Conservation (phyloP, 2,329 filamentous ascomycete species). For the Dichotomopilus funicola region DNA sequence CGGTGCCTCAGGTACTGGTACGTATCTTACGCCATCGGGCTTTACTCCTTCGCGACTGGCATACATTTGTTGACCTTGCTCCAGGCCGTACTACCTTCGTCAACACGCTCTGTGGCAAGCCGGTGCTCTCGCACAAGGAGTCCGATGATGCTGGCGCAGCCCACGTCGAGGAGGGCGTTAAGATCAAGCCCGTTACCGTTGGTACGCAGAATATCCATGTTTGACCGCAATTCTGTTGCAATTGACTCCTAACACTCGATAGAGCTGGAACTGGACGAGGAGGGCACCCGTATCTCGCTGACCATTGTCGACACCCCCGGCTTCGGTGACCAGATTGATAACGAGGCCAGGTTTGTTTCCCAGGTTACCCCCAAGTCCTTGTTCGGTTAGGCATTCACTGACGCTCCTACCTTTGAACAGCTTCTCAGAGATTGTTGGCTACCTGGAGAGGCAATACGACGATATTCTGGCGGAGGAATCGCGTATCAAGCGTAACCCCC, state of each 20-base stretch:
- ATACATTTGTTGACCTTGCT: constrained; percentile 9
- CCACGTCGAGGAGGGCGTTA: constrained; percentile 91
- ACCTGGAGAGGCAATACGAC: constrained; percentile 98
- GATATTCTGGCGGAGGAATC: constrained; percentile 99
- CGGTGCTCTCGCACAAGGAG: constrained; percentile 85
- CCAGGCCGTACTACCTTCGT: constrained; percentile 96
- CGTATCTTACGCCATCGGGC: constrained; percentile 27
- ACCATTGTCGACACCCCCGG: constrained; percentile 98
- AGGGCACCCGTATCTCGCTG: constrained; percentile 94
- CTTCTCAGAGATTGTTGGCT: constrained; percentile 96
- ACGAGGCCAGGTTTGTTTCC: constrained; percentile 78
- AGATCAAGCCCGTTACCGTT: constrained; percentile 97
- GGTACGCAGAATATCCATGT: constrained; percentile 51
- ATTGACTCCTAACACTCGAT: constrained; percentile 9
- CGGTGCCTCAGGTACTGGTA: constrained; percentile 96
- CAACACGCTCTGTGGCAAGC: constrained; percentile 96
- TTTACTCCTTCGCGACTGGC: background rate
- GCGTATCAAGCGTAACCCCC: constrained; percentile 99
- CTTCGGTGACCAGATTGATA: constrained; percentile 98
- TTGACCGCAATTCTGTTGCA: background rate
- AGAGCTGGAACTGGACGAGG: constrained; percentile 96
- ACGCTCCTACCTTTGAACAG: constrained; percentile 37
- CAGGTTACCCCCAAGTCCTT: background rate
- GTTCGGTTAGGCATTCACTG: constrained; percentile 2
- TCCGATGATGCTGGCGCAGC: constrained; percentile 82